Evolutionary conservation across 1,139 yeast species (phyloP), one percentile per base, ranked within the genome.

Genomic region (Candida anutae): DNA sequence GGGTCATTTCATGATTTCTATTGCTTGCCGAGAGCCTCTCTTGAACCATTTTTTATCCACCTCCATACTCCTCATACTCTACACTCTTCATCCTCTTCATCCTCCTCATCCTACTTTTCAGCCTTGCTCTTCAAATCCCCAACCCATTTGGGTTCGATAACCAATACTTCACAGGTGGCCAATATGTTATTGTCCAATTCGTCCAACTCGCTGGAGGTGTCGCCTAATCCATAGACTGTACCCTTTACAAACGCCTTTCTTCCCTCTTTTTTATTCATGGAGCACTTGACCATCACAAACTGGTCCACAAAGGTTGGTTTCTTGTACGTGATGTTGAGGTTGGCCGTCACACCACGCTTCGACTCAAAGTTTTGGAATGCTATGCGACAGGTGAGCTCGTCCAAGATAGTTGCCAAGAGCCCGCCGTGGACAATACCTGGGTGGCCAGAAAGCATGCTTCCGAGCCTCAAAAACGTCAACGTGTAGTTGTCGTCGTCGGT

Each of bases 381-480:
- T 24, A 69, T 55, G 15, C 74, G 52, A 35, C 76, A 72, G 4
- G 74, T 67, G 27, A 64, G 54, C 39, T 72, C 77, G 40, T 72
- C 77, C 27, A 71, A 50, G 16, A 71, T 47, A 0, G 77, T 69
- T 2, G 77, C 77, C 25, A 68, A 50, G 23, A 71, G 53, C 1
- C 78, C 77, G 1, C 77, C 78, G 40, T 71, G 77, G n/a, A 71
- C 61, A 5, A 71, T 66, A 4, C 65, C 65, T 9, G 55, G 50
- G 43, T 72, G 77, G 1, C 76, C 75, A 0, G 72, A 58, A 14
- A 71, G 48, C 32, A 52, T 48, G 6, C 55, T 44, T 2, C 77
- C 78, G 22, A 72, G 45, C 28, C 58, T 63, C 43, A 68, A 61
- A 28, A 69, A 60, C 0, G 73, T 68, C 23, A 58, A 33, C 17